Base-by-base conservation (phyloP, 2,329 filamentous ascomycete species). In the Ceratocystis variospora region DNA sequence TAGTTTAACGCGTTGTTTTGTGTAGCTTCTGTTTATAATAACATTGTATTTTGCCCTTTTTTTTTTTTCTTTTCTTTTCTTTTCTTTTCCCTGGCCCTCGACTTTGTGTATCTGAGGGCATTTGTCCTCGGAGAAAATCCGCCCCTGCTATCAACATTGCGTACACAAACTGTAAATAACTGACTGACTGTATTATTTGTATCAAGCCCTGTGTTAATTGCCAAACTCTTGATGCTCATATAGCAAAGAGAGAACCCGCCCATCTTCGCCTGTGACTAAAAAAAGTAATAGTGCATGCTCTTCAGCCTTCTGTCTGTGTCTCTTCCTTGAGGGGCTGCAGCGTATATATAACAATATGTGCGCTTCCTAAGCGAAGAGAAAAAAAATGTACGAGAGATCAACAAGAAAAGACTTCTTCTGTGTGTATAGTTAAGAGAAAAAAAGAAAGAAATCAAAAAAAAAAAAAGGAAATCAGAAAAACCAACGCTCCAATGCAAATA, bases 1-100 rank as follows among this genome's bases (percentile, higher is more conserved):
- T 12, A 41, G 19, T 62, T 44, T 15, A 62, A 22, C n/a, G 37
- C 44, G 22, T 62, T 62, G 61, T 61, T 66, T n/a, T 46, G 50
- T 59, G 50, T 59, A 22, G 28, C 19, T 61, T 65, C 31, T 28
- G 15, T 41, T 41, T 4, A 41, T 41, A 41, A 41, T 41, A 41
- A 41, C 37, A 41, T 41, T 33, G 6, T n/a, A 45, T 45, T 44
- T 28, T 22, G 2, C 45, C n/a, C n/a, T n/a, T n/a, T n/a, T n/a
- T 44, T 17, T 15, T 10, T 41, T 19, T 31, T 25, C 25, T 19
- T 53, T 53, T 22, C 25, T 41, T 44, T 17, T 15, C 10, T 41
- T 19, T 31, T 25, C 25, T 19, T 53, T 53, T 22, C 25, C 22
- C 48, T 53, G 10, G 12, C 37, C 10, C 10, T 15, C 37, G 10